These are phyloP conservation scores for Chaetoceros muelleri DNA, from an alignment of 108 stramenopile genomes.

Conservation along the genomic window DNA sequence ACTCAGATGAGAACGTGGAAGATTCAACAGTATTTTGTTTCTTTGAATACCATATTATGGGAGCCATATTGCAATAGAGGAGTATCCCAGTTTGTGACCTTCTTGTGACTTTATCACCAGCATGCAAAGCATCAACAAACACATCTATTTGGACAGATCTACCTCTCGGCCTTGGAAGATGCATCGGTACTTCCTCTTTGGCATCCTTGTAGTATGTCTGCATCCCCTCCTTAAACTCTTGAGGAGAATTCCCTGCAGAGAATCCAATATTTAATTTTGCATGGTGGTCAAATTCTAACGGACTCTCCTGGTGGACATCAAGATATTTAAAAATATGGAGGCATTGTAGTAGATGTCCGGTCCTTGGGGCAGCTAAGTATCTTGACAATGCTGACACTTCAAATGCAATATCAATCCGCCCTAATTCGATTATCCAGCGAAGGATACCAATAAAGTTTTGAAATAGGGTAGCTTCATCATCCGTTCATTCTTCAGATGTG, in stretches of 20 bases:
- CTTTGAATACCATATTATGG: no score
- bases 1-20: no score
- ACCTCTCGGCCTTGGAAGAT: constrained; percentile 23
- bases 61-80: constrained; percentile 22
- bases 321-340: no score
- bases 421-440: constrained; percentile 3
- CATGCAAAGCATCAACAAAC: no score
- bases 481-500: not conserved
- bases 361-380: not conserved
- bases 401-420: no score
- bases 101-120: constrained; percentile 18
- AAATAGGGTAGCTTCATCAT: constrained; percentile 3
- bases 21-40: no score
- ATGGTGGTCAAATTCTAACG: no score
- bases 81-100: constrained; percentile 26
- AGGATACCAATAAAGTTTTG: no score
- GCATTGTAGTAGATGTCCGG: not conserved
- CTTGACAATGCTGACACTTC: not conserved
- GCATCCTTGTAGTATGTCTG: constrained; percentile 14
- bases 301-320: not conserved
- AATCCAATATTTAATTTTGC: no score
- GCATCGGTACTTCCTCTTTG: constrained; percentile 15
- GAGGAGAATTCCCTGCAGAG: no score
- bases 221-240: no score
- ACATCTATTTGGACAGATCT: constrained; percentile 7